Conservation (phyloP, 2,329 filamentous ascomycete species). For the Botrytis galanthina region DNA sequence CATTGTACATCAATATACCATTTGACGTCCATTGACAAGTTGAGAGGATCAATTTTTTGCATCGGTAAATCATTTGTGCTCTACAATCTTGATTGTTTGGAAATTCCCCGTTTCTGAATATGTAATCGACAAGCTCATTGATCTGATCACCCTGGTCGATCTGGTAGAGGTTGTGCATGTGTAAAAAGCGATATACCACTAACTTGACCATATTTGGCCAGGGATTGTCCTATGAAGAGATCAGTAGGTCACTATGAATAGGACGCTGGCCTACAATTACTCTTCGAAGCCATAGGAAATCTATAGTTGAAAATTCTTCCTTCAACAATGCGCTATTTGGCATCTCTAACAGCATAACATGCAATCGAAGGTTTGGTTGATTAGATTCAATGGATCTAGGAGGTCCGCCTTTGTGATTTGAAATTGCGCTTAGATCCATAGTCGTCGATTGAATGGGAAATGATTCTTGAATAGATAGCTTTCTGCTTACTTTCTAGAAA, state of each 20-base stretch:
- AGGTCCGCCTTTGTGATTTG: background rate
- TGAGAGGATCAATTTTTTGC: background rate
- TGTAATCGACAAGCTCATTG: background rate
- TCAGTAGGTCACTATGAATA: background rate
- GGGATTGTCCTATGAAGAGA: background rate
- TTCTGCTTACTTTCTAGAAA: background rate
- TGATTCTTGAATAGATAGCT: background rate
- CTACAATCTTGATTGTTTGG: background rate
- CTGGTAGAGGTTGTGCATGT: slow-evolving; percentile 1
- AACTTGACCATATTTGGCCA: slow-evolving; percentile 2
- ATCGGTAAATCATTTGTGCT: slow-evolving; percentile 8
- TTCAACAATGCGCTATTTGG: background rate
- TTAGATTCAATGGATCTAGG: background rate
- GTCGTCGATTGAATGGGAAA: background rate
- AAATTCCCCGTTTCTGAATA: background rate
- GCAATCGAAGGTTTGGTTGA: background rate
- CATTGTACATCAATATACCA: background rate
- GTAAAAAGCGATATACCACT: slow-evolving; percentile 6
- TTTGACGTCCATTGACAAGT: background rate
- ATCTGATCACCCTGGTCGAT: background rate
- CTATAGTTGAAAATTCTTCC: background rate
- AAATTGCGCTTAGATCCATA: background rate
- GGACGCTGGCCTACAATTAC: background rate
- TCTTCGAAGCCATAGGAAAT: background rate
- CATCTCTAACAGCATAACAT: slow-evolving; percentile 4